These are phyloP conservation scores for Chimonanthus salicifolius DNA, from an alignment of 164 flowering plant genomes.

Conservation along the genomic window DNA sequence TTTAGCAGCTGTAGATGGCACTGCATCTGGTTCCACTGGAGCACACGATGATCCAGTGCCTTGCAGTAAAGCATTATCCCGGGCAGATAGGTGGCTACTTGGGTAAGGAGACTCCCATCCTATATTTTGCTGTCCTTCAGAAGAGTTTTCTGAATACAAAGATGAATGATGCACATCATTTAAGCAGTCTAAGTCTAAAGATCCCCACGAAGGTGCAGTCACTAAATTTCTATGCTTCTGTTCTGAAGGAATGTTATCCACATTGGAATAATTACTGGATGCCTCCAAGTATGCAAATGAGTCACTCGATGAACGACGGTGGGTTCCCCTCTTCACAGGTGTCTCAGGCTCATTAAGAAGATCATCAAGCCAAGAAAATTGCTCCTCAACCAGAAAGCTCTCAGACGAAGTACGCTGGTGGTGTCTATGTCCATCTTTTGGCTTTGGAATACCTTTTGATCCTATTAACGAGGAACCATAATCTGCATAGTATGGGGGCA, in stretches of 20 bases:
- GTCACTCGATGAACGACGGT: conserved; percentile 88
- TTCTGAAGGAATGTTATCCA: conserved; percentile 37
- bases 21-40: conserved; percentile 32
- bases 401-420: conserved; percentile 89
- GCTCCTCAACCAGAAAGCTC: conserved; percentile 71
- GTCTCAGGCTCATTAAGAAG: conserved; percentile 91
- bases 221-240: conserved; percentile 28
- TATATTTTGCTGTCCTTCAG: conserved; percentile 34
- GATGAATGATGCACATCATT: conserved; percentile 40
- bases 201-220: conserved; percentile 45
- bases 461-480: conserved; percentile 44
- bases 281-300: conserved; percentile 75
- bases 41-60: conserved; percentile 29
- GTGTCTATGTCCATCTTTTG: conserved; percentile 45
- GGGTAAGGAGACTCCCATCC: conserved; percentile 45
- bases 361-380: conserved; percentile 93
- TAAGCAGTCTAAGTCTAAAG: conserved; percentile 46
- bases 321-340: conserved; percentile 65
- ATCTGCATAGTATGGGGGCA: conserved; percentile 55
- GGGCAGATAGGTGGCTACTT: conserved; percentile 29
- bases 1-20: conserved; percentile 30
- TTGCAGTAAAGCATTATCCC: conserved; percentile 27
- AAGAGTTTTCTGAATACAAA: conserved; percentile 36
- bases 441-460: conserved; percentile 45
- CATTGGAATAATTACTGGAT: conserved; percentile 30